phyloP scores from a whole-genome alignment of 345 rosid genomes.

The Kandelia obovata region DNA sequence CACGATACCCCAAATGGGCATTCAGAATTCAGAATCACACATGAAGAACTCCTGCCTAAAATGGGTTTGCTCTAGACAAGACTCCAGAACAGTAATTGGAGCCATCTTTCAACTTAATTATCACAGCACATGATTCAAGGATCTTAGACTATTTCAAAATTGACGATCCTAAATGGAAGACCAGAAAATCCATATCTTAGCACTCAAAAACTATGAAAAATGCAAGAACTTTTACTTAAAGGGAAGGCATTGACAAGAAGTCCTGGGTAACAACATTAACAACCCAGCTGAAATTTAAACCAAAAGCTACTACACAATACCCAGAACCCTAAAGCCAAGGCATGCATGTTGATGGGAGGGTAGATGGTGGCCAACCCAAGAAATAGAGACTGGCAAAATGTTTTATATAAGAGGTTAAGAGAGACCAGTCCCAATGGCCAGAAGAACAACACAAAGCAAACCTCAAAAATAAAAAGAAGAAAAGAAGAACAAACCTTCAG shows the following conservation, averaged over 20 bases:
- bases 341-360: neutral
- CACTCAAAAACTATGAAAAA: neutral
- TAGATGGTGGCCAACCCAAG: neutral
- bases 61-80: no score
- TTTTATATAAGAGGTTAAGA: neutral
- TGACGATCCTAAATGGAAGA: no score
- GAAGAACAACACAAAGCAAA: neutral
- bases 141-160: no score
- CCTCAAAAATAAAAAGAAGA: neutral
- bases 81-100: no score
- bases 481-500: constrained; percentile 63
- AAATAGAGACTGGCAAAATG: neutral
- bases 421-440: neutral
- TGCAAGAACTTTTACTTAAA: neutral
- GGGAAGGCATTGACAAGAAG: neutral
- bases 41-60: no score
- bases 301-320: neutral
- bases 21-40: no score
- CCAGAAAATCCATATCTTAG: no score
- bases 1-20: no score
- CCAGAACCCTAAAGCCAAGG: neutral
- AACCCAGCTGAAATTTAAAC: no score
- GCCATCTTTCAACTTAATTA: no score
- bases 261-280: no score
- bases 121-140: no score